Evolutionary conservation across 164 flowering plant species (phyloP).

Genomic region (Magnolia officinalis): DNA sequence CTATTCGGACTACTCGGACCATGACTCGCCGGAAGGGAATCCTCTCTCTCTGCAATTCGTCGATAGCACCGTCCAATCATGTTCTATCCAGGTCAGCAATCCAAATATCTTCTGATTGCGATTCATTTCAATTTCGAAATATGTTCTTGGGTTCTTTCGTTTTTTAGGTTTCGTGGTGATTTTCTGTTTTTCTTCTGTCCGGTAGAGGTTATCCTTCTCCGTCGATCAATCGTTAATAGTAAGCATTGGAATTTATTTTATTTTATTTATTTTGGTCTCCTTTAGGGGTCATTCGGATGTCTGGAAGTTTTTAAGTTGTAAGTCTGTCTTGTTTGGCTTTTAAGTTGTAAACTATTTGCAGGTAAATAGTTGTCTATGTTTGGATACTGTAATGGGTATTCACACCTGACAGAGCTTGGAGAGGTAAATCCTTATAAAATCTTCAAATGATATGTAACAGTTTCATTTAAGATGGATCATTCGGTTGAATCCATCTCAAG

Average conservation of each 20-base stretch:
- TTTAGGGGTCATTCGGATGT: too few relatives aligned
- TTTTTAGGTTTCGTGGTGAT: neutral
- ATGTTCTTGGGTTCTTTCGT: neutral
- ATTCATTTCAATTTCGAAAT: neutral
- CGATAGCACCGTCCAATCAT: neutral
- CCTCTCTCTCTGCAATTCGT: too few relatives aligned
- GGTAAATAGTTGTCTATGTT: too few relatives aligned
- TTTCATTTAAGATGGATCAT: too few relatives aligned
- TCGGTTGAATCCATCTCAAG: too few relatives aligned
- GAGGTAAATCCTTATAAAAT: too few relatives aligned
- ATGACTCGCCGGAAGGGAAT: conserved; percentile 29
- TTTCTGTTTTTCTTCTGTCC: neutral
- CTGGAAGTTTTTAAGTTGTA: too few relatives aligned
- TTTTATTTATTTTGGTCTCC: neutral
- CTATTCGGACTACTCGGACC: conserved; percentile 36
- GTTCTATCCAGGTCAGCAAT: neutral
- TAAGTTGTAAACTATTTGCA: too few relatives aligned
- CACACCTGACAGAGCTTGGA: too few relatives aligned
- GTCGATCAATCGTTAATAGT: neutral
- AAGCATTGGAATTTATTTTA: neutral
- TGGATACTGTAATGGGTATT: too few relatives aligned
- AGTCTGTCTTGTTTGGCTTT: too few relatives aligned
- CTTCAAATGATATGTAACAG: too few relatives aligned
- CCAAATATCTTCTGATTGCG: neutral
- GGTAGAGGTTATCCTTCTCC: neutral